Base-by-base conservation (phyloP, 441 rosid species). In the Kokia cookei region DNA sequence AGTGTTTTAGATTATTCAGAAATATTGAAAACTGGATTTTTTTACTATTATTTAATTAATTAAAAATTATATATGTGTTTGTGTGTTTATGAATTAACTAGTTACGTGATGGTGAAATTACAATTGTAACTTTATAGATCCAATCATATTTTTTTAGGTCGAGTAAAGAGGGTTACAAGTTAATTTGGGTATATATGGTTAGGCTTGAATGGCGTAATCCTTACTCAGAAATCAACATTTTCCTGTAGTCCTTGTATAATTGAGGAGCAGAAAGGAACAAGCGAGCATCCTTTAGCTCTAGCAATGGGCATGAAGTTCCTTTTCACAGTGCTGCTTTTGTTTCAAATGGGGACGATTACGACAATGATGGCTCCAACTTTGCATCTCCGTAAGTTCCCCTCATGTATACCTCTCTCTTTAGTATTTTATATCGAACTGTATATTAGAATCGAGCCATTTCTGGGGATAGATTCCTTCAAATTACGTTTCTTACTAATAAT, bases 331-430 rank as follows among this genome's bases (percentile, higher is more conserved):
- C 90, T 24, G 79, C 85, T 63, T 69, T 87, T 74, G 59, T 80
- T 68, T 83, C 86, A 13, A 91, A 88, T 69, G 94, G 88, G 59
- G 97, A 91, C 72, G 97, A 84, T 43, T 91, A 91, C 47, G 92
- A 91, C 69, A 91, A 92, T 61, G 93, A 89, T 77, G 87, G 91
- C 80, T 84, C 89, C 81, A 87, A 79, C 69, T 87, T 86, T 27
- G 84, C 92, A 7, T 87, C 89, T 5, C 83, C 76, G 93, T 89
- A 60, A 83, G 85, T 86, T 9, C 24, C 17, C 43, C 40, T 29
- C 45, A 12, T 1, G 3, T 57, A 11, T 67, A 6, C 32, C 55
- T 13, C 8, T 27, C 58, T 14, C 7, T 17, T 67, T 61, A 1
- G 19, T n/a, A 14, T 9, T 70, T 64, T 17, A 40, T 15, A 42